Conservation (phyloP, 2,329 filamentous ascomycete genomes). For the Paecilomyces niveus region DNA sequence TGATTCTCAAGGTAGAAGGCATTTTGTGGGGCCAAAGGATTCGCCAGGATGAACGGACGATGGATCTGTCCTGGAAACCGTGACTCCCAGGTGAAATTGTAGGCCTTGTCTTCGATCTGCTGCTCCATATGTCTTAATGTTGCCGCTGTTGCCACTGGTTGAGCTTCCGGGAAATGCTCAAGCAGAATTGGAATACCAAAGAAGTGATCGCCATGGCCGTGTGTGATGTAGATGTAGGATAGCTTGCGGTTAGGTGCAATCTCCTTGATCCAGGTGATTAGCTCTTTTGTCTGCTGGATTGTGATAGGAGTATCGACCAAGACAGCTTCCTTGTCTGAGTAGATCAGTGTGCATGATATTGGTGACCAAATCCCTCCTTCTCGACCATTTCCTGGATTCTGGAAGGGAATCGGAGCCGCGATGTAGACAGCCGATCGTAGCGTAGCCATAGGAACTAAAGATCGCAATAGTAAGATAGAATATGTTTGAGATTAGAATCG, state of each 20-base stretch:
- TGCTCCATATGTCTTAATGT: conserved; percentile 14
- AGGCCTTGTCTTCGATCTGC: conserved; percentile 1
- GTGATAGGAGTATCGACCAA: conserved; percentile 31
- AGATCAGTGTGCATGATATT: conserved; percentile 16
- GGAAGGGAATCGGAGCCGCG: too few species aligned
- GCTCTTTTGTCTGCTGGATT: conserved; percentile 19
- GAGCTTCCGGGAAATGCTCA: conserved; percentile 19
- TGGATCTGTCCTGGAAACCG: too few species aligned
- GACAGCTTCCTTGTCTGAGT: conserved; percentile 23
- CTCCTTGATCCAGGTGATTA: conserved; percentile 31
- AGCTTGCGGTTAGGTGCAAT: conserved; percentile 21
- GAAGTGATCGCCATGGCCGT: conserved; percentile 39
- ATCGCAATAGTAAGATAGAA: too few species aligned
- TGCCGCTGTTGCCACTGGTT: conserved; percentile 11
- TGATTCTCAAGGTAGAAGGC: too few species aligned
- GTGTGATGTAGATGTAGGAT: conserved; percentile 34
- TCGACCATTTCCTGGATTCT: too few species aligned
- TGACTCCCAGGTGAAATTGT: too few species aligned
- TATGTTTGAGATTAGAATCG: too few species aligned
- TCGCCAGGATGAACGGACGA: too few species aligned
- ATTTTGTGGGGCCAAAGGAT: too few species aligned
- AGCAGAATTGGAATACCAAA: conserved; percentile 25
- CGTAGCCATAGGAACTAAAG: too few species aligned
- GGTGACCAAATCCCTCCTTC: neutral
- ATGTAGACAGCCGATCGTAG: too few species aligned